A percentile compares a stretch with the other conserved stretches of the same genome.
These are phyloP conservation scores for Piloderma croceum DNA, from an alignment of 768 basidiomycete species.

Conservation along the genomic window DNA sequence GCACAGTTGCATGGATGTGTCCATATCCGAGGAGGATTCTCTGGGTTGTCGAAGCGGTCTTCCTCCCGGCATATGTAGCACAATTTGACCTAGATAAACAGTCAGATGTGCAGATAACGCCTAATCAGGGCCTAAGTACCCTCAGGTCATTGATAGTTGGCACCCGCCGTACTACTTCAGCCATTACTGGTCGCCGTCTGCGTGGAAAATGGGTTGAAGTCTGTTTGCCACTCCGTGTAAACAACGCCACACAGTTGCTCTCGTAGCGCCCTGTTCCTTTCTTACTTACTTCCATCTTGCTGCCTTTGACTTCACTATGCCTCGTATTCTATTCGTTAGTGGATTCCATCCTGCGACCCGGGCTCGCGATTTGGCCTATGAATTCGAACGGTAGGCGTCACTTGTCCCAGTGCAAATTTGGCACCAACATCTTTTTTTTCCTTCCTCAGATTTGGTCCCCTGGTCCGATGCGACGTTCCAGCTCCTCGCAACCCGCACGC, in stretches of 20 bases:
- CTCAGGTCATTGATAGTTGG: too few species aligned
- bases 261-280: too few species aligned
- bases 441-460: constrained; percentile 64
- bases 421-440: constrained; percentile 3
- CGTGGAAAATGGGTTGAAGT: too few species aligned
- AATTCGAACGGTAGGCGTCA: constrained; percentile 71
- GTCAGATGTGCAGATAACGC: too few species aligned
- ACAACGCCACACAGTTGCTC: too few species aligned
- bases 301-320: constrained; percentile 36
- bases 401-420: not conserved
- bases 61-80: constrained; percentile 82
- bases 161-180: too few species aligned
- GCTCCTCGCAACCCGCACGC: constrained; percentile 77
- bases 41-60: constrained; percentile 45
- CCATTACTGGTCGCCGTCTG: too few species aligned
- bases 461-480: constrained; percentile 86
- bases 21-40: constrained; percentile 54
- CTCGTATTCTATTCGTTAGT: constrained; percentile 82
- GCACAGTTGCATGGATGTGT: constrained; percentile 71
- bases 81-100: too few species aligned
- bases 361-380: constrained; percentile 77
- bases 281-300: not conserved
- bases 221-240: too few species aligned
- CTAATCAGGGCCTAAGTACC: too few species aligned
- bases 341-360: constrained; percentile 81